phyloP scores from a whole-genome alignment of 306 rosid genomes.

The Cercis canadensis region DNA sequence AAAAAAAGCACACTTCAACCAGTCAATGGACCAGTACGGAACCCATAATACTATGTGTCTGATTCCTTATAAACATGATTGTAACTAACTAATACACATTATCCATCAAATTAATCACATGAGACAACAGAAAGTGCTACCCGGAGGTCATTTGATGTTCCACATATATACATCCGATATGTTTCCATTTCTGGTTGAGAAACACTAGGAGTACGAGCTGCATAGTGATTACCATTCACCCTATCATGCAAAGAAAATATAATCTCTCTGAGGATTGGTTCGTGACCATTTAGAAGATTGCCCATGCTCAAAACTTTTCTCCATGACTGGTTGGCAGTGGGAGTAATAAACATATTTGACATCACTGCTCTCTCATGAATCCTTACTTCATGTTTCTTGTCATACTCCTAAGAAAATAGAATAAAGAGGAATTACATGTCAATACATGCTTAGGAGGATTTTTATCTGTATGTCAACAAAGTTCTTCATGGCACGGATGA shows the following conservation, averaged over 20 bases:
- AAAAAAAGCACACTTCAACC: not conserved
- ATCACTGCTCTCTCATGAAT: conserved; percentile 66
- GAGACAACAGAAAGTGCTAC: conserved; percentile 91
- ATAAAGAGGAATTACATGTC: conserved; percentile 33
- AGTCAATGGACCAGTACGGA: not conserved
- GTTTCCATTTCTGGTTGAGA: conserved; percentile 75
- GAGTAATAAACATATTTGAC: conserved; percentile 81
- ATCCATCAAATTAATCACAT: conserved; percentile 64
- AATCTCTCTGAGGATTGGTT: conserved; percentile 85
- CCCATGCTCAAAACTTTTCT: conserved; percentile 96
- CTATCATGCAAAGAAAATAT: conserved; percentile 70
- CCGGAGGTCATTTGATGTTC: conserved; percentile 88
- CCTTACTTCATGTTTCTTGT: conserved; percentile 65
- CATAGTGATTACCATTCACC: conserved; percentile 81
- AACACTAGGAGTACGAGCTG: conserved; percentile 51
- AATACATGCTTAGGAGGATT: conserved; percentile 25
- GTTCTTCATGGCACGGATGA: conserved; percentile 7
- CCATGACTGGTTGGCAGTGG: conserved; percentile 95
- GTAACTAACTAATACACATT: conserved; percentile 15
- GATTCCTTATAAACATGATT: conserved; percentile 15
- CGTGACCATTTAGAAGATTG: conserved; percentile 98
- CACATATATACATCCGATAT: conserved; percentile 84
- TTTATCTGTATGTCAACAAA: too few species aligned
- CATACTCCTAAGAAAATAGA: conserved; percentile 58
- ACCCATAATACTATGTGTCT: not conserved